phyloP scores from a whole-genome alignment of 2,329 filamentous ascomycete genomes.

The Nemania sp. region DNA sequence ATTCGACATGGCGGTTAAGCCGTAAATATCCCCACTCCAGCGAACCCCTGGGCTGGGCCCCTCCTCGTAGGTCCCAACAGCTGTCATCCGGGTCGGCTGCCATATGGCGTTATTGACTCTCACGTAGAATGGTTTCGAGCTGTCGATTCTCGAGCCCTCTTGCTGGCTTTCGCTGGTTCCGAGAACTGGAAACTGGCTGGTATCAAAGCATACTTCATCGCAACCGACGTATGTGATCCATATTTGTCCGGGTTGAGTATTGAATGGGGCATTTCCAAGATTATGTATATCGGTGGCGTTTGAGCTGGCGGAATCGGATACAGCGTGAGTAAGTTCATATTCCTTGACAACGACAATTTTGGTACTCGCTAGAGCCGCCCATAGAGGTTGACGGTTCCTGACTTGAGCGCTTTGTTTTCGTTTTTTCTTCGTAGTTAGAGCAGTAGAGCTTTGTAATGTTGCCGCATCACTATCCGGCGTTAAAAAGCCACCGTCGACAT shows the following conservation, averaged over 20 bases:
- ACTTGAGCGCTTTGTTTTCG: constrained; percentile 91
- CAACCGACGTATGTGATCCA: constrained; percentile 81
- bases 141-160: constrained; percentile 59
- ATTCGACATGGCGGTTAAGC: constrained; percentile 70
- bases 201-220: constrained; percentile 77
- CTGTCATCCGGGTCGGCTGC: constrained; percentile 74
- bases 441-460: constrained; percentile 57
- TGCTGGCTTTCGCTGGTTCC: constrained; percentile 43
- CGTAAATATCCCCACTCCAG: constrained; percentile 74
- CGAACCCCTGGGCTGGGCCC: constrained; percentile 49
- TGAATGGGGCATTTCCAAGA: constrained; percentile 74
- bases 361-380: constrained; percentile 91
- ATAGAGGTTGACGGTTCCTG: constrained; percentile 86
- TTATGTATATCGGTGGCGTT: constrained; percentile 78
- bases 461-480: constrained; percentile 57
- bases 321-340: constrained; percentile 78
- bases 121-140: constrained; percentile 76
- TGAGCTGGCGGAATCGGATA: constrained; percentile 72
- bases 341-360: constrained; percentile 96
- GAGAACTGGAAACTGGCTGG: constrained; percentile 63
- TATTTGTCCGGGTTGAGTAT: constrained; percentile 70
- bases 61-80: constrained; percentile 45
- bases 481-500: constrained; percentile 53
- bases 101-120: constrained; percentile 78
- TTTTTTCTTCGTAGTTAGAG: constrained; percentile 74